Conservation (phyloP, 306 rosid genomes). For the Clitoria ternatea region DNA sequence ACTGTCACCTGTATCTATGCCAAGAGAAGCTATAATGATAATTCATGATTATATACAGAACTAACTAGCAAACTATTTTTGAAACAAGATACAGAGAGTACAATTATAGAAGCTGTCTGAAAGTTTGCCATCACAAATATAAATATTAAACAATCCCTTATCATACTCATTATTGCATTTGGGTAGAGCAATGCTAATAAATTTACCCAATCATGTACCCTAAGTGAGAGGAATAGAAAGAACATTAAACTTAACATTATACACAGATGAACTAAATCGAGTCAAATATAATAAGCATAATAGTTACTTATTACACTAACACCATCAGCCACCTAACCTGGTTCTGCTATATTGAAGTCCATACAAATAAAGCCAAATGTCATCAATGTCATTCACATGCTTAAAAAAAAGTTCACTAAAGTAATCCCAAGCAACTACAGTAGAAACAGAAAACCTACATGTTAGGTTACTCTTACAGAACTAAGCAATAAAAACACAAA, state of each 20-base stretch:
- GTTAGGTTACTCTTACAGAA: neutral
- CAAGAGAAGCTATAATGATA: no score
- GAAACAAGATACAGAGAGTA: neutral
- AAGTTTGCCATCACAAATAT: neutral
- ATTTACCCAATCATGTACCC: neutral
- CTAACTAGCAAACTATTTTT: neutral
- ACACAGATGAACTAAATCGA: neutral
- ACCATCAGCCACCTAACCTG: no score
- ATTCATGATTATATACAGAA: neutral
- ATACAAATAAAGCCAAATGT: constrained; percentile 2
- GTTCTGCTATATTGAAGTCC: neutral
- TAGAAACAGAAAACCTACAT: neutral
- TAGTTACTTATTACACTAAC: neutral
- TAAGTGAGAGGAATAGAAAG: neutral
- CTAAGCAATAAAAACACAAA: neutral
- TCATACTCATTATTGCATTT: no score
- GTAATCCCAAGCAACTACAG: neutral
- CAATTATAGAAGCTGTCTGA: neutral
- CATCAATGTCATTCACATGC: neutral
- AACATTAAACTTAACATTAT: neutral
- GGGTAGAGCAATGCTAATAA: neutral
- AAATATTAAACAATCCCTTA: neutral
- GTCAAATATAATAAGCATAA: neutral
- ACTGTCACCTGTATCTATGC: no score
- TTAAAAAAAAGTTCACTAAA: neutral